Base-by-base conservation (phyloP, 23 red algal genomes). In the Gracilaria caudata region DNA sequence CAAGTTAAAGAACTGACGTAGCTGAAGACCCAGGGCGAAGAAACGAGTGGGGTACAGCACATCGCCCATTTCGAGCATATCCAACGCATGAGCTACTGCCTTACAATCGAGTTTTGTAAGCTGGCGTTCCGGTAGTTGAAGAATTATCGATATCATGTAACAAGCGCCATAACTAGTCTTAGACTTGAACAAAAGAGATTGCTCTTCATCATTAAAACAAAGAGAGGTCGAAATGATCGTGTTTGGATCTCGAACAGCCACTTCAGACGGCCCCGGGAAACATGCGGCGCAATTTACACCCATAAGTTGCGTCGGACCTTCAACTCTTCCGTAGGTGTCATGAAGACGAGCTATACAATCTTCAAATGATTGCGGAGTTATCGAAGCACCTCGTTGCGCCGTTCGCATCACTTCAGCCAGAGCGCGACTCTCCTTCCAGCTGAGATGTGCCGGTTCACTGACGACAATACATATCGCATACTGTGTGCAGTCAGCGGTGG, bases 21-120 rank as follows among this genome's bases (percentile, higher is more conserved):
- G 43, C 12, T 43, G 40, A 24, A 51, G 60, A 25, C 75, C 76
- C 44, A 23, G 24, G 0, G 51, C 47, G 16, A 81, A 64, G 56
- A 83, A 92, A n/a, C 54, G 61, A 32, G 33, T 46, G 41, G 41
- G 51, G 43, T 66, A 66, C 4, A 83, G 36, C 5, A 68, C 33
- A 39, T 92, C 88, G 25, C 88, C 88, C 19, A 57, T 68, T 47
- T 92, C 88, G 29, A 92, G 49, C 54, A 92, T 59, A 75, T 20
- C n/a, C 35, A 92, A 57, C 12, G 78, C 25, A 55, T 71, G 35
- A 53, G 54, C 56, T 16, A 92, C 7, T 21, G 74, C 86, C 39
- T 89, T 59, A 39, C 73, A 79, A 68, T 79, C 71, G 12, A 89
- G 63, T 44, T 89, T 89, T 2, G 70, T 56, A 63, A 79, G 57